Percentiles rank a stretch among this genome's conserved stretches.
Conservation (phyloP, 108 stramenopile species). For the Ochromonas danica region DNA sequence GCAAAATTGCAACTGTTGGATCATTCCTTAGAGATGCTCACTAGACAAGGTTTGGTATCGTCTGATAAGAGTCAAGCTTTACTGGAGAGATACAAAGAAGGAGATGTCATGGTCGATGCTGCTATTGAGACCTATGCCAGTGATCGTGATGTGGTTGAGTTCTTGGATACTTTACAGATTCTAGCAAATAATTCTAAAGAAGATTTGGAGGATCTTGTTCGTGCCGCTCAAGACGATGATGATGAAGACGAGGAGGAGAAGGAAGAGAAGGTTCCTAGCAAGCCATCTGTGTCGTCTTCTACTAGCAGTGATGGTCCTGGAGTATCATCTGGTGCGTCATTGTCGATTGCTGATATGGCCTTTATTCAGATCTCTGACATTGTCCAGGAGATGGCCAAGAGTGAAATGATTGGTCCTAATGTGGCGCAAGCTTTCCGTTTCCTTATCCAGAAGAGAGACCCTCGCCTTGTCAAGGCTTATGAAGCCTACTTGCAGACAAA, state of each 20-base stretch:
- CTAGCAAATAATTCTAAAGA: conserved; percentile 9
- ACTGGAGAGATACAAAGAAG: neutral
- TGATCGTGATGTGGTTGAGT: conserved; percentile 27
- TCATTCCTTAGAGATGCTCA: conserved; percentile 30
- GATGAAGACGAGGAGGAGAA: too few species aligned
- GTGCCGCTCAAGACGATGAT: neutral
- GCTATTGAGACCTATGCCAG: conserved; percentile 29
- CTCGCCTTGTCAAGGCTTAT: neutral
- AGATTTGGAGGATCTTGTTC: conserved; percentile 7
- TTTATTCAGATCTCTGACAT: neutral
- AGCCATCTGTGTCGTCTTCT: neutral
- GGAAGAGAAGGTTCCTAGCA: neutral
- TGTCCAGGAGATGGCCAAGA: neutral
- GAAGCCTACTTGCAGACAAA: neutral
- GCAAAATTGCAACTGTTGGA: conserved; percentile 23
- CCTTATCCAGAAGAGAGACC: neutral
- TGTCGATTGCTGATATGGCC: neutral
- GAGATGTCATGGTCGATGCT: conserved; percentile 10
- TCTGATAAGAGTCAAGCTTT: neutral
- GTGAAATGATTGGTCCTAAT: neutral
- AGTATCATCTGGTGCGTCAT: neutral
- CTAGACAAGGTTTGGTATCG: neutral
- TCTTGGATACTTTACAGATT: conserved; percentile 30
- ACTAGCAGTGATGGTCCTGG: neutral
- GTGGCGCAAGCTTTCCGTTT: neutral